Evolutionary conservation across 2,329 filamentous ascomycete genomes (phyloP), one percentile per base, ranked within the genome.

Genomic region (Aspergillus fructus): DNA sequence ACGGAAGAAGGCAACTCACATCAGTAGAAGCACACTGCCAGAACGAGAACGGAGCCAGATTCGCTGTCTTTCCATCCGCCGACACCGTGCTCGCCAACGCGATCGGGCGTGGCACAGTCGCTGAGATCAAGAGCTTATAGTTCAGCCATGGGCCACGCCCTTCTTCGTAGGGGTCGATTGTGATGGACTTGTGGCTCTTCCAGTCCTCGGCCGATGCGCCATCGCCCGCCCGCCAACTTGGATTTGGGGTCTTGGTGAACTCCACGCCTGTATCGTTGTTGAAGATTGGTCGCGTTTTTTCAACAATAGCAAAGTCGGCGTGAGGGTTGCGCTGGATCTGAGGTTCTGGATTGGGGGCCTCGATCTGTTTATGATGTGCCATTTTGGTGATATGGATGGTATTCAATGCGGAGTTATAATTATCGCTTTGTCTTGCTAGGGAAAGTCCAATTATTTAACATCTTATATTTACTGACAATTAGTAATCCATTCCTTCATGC

Each of bases 91-190:
- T 80, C 0, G 85, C 69, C 64, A 87, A 85, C 0, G 83, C 85
- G 21, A 96, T 86, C 11, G 92, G 92, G 6, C 93, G 86, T 1
- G 93, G 93, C 5, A 91, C 82, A 61, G 96, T 85, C 59, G 85
- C 86, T 9, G 85, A 89, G 72, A 96, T 94, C 60, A 96, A 81
- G 5, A 96, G 84, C 74, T 94, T 96, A 83, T 96, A 96, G 80
- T 96, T 96, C 78, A 84, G 85, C 3, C 80, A 77, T 0, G 85
- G 76, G 0, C 85, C 82, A 0, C 92, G 83, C 49, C 85, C 89
- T 17, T 84, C 75, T 45, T 81, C 86, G 71, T 92, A 87, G 0
- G 92, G 92, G 73, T 96, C 88, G 66, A 96, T 94, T 67, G 34
- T 42, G 7, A 51, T 39, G 17, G 19, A 51, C 15, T 43, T 7